Percentiles rank a stretch among this genome's conserved stretches.
Conservation (phyloP, 345 rosid genomes). For the Erodium maritimum region DNA sequence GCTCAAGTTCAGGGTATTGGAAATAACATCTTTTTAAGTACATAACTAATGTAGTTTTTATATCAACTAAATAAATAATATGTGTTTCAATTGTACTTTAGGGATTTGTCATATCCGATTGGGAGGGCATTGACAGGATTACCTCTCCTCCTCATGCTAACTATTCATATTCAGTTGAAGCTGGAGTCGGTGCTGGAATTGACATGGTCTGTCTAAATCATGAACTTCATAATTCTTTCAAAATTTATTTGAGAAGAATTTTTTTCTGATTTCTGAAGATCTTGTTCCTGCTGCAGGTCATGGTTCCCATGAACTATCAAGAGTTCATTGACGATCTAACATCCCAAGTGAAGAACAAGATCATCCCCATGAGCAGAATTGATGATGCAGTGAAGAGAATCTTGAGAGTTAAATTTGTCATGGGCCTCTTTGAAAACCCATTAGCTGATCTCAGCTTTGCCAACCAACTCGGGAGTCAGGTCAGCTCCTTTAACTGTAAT, state of each 20-base stretch:
- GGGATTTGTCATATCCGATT: constrained; percentile 95
- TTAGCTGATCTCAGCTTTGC: constrained; percentile 63
- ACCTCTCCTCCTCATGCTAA: constrained; percentile 63
- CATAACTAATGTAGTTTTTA: too few species aligned
- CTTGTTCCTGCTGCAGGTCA: constrained; percentile 31
- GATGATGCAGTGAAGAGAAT: constrained; percentile 86
- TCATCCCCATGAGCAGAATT: constrained; percentile 63
- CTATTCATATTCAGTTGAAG: constrained; percentile 68
- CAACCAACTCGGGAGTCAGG: constrained; percentile 81
- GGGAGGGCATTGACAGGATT: constrained; percentile 86
- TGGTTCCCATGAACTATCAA: constrained; percentile 65
- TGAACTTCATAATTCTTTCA: too few species aligned
- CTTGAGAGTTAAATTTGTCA: constrained; percentile 64
- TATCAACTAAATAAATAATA: too few species aligned
- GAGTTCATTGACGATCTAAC: constrained; percentile 63
- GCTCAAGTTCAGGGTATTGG: constrained; percentile 62
- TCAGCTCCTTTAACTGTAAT: constrained; percentile 4
- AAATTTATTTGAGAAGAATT: not conserved
- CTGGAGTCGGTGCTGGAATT: constrained; percentile 75
- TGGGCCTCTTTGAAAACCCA: constrained; percentile 94
- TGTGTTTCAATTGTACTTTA: constrained; percentile 4
- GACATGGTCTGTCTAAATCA: constrained; percentile 47
- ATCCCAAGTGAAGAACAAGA: constrained; percentile 43
- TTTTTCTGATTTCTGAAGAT: constrained; percentile 2
- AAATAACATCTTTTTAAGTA: not conserved